phyloP scores from a whole-genome alignment of 2,329 filamentous ascomycete genomes.

The Penicillium sp. region DNA sequence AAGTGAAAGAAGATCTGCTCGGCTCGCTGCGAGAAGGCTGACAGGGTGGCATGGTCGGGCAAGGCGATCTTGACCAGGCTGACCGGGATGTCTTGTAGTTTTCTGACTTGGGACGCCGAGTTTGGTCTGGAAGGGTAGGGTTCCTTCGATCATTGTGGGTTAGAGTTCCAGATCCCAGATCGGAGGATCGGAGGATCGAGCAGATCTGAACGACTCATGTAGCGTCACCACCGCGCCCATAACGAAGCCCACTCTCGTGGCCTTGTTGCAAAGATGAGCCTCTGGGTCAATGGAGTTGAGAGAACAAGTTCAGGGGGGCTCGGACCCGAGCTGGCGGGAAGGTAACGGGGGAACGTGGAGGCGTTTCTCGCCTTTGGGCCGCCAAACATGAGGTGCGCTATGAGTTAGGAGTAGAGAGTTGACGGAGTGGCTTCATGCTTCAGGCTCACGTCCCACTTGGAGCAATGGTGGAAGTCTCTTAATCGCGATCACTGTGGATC shows the following conservation, averaged over 20 bases:
- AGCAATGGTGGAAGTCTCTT: neutral
- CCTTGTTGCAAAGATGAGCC: neutral
- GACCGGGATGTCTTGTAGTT: neutral
- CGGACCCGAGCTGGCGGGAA: slow-evolving; percentile 27
- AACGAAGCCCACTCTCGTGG: neutral
- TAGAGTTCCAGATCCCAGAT: slow-evolving; percentile 7
- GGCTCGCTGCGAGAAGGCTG: neutral
- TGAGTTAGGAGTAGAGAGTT: neutral
- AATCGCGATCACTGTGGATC: neutral
- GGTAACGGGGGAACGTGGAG: neutral
- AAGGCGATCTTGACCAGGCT: neutral
- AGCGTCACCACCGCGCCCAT: neutral
- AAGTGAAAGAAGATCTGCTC: neutral
- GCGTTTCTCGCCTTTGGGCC: neutral
- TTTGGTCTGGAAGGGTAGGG: neutral
- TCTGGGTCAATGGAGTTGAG: neutral
- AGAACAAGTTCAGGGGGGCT: slow-evolving; percentile 14
- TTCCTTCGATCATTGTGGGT: slow-evolving; percentile 1
- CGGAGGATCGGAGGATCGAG: slow-evolving; percentile 7
- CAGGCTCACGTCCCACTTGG: neutral
- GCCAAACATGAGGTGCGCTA: neutral
- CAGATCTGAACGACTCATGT: slow-evolving; percentile 2
- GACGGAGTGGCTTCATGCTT: neutral
- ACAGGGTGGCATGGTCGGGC: slow-evolving; percentile 3
- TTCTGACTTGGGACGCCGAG: neutral